Percentiles rank a stretch among this genome's conserved stretches.
Conservation (phyloP, 2,329 filamentous ascomycete species). For the Aspergillus sp. region DNA sequence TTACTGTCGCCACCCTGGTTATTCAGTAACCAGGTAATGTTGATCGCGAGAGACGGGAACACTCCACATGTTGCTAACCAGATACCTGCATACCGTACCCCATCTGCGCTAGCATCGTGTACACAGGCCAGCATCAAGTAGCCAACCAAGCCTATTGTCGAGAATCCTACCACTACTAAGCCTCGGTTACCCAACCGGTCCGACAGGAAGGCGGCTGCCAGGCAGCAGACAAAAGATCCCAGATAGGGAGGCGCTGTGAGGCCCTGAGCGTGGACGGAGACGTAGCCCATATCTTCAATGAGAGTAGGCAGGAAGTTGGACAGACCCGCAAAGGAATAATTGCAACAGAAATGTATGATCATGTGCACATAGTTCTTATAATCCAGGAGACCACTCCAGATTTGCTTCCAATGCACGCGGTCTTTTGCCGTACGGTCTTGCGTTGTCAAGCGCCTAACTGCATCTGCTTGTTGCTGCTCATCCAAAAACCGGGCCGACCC, state of each 20-base stretch:
- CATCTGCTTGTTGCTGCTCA: conserved; percentile 50
- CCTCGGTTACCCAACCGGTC: conserved; percentile 43
- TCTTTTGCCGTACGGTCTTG: conserved; percentile 27
- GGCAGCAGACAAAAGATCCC: conserved; percentile 38
- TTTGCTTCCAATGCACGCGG: conserved; percentile 34
- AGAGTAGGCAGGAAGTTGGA: conserved; percentile 49
- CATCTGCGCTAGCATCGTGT: conserved; percentile 26
- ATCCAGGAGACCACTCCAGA: conserved; percentile 38
- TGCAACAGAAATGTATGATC: conserved; percentile 45
- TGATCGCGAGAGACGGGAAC: conserved; percentile 26
- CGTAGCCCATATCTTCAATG: conserved; percentile 44
- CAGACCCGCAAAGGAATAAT: conserved; percentile 40
- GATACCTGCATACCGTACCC: conserved; percentile 40
- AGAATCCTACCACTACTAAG: conserved; percentile 33
- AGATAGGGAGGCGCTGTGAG: conserved; percentile 48
- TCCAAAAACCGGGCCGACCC: conserved; percentile 46
- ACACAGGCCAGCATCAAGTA: conserved; percentile 38
- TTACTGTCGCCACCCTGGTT: conserved; percentile 31
- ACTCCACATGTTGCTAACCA: conserved; percentile 38
- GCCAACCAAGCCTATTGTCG: conserved; percentile 31
- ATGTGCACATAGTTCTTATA: conserved; percentile 42
- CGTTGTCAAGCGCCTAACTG: conserved; percentile 50
- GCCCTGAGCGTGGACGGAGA: conserved; percentile 43
- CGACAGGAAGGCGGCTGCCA: conserved; percentile 33
- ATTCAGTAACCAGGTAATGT: conserved; percentile 31